Evolutionary conservation across 2,329 filamentous ascomycete species (phyloP).

Genomic region (Coleophoma crateriformis): DNA sequence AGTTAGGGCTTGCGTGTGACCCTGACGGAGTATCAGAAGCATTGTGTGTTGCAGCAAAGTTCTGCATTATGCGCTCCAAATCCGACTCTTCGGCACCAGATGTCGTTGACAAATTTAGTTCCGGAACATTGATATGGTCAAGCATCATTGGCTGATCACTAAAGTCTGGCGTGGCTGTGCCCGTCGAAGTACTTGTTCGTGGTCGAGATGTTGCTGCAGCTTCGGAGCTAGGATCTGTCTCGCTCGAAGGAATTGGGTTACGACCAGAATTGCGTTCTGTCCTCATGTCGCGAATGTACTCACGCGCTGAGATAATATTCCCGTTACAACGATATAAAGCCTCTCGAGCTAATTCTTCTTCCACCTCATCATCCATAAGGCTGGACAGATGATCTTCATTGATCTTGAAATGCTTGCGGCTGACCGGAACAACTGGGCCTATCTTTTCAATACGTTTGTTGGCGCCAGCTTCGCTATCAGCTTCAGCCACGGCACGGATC

Average conservation of each 20-base stretch:
- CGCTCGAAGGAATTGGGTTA: slow-evolving; percentile 61
- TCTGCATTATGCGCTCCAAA: background rate
- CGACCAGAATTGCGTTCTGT: slow-evolving; percentile 52
- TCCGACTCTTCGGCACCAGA: background rate
- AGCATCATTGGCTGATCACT: slow-evolving; percentile 16
- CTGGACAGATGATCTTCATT: slow-evolving; percentile 38
- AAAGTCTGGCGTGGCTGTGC: slow-evolving; percentile 18
- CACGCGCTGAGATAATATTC: slow-evolving; percentile 49
- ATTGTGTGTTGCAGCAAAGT: background rate
- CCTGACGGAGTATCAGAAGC: background rate
- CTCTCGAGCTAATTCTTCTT: slow-evolving; percentile 64
- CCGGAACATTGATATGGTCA: slow-evolving; percentile 7
- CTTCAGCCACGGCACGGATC: slow-evolving; percentile 69
- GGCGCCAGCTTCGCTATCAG: slow-evolving; percentile 68
- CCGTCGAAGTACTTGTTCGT: slow-evolving; percentile 23
- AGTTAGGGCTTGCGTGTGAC: background rate
- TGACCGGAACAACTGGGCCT: slow-evolving; percentile 31
- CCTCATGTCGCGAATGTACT: slow-evolving; percentile 68
- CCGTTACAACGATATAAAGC: slow-evolving; percentile 80
- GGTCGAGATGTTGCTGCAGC: slow-evolving; percentile 17
- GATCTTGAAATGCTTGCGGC: slow-evolving; percentile 43
- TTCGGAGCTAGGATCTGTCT: slow-evolving; percentile 35
- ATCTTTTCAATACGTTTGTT: slow-evolving; percentile 56
- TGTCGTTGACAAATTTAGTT: background rate
- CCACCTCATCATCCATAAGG: slow-evolving; percentile 38